Conservation (phyloP, 2,329 filamentous ascomycete genomes). For the Emericellopsis atlantica region DNA sequence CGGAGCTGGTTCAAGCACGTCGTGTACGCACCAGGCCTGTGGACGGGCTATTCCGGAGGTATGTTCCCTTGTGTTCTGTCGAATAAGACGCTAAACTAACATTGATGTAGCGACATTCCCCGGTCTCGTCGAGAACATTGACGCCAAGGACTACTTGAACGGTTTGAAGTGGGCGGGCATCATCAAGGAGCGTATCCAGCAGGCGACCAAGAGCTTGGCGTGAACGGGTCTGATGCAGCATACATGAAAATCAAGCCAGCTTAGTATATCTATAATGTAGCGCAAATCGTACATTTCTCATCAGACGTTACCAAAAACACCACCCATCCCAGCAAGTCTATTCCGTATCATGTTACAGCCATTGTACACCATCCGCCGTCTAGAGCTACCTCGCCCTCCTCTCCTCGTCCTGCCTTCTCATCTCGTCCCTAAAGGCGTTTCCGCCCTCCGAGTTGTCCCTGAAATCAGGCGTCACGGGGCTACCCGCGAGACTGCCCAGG, state of each 20-base stretch:
- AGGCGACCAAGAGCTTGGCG: constrained; percentile 27
- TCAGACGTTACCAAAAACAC: too few species aligned
- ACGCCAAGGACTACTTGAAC: constrained; percentile 42
- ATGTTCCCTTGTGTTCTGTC: too few species aligned
- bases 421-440: constrained; percentile 37
- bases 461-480: constrained; percentile 28
- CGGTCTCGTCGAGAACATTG: constrained; percentile 49
- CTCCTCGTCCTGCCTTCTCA: constrained; percentile 31
- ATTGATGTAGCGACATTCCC: constrained; percentile 42
- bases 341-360: not conserved
- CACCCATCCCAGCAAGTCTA: too few species aligned
- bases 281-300: too few species aligned
- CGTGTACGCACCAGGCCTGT: constrained; percentile 80
- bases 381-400: constrained; percentile 8
- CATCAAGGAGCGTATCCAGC: constrained; percentile 36
- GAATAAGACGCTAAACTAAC: too few species aligned
- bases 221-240: not conserved
- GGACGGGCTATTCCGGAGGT: constrained; percentile 83
- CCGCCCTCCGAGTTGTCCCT: constrained; percentile 18
- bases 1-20: constrained; percentile 90
- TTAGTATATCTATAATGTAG: too few species aligned
- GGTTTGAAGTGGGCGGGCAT: constrained; percentile 47
- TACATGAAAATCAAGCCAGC: too few species aligned
- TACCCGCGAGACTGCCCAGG: constrained; percentile 34
- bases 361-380: not conserved